phyloP scores from a whole-genome alignment of 257 asterid species.

The Gentiana dahurica region DNA sequence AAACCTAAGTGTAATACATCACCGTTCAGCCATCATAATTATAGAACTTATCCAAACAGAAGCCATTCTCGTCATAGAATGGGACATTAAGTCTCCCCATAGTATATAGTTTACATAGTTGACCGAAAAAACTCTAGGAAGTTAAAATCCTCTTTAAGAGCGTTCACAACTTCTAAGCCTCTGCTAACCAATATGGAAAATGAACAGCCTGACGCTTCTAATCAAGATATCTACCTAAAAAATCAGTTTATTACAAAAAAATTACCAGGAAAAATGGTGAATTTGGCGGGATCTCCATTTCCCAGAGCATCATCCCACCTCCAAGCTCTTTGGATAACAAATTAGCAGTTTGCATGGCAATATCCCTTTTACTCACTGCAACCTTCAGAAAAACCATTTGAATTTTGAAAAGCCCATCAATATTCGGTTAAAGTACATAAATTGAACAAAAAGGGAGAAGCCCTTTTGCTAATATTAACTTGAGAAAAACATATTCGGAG shows the following conservation, averaged over 20 bases:
- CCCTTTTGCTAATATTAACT: background rate
- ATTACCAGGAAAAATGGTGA: slow-evolving; percentile 31
- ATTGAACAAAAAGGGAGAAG: background rate
- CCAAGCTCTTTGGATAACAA: slow-evolving; percentile 34
- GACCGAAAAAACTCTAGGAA: no score
- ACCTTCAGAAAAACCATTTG: background rate
- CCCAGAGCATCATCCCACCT: slow-evolving; percentile 29
- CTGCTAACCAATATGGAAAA: no score
- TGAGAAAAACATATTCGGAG: background rate
- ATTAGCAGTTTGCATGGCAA: slow-evolving; percentile 28
- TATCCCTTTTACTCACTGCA: slow-evolving; percentile 17
- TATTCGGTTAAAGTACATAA: background rate
- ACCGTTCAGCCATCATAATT: no score
- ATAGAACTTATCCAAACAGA: no score
- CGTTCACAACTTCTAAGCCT: no score
- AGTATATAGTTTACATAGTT: no score
- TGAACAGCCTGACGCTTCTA: no score
- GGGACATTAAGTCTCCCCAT: no score
- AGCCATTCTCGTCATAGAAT: no score
- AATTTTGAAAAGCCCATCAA: slow-evolving; percentile 15
- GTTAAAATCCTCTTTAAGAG: no score
- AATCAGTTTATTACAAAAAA: background rate
- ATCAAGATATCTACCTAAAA: background rate
- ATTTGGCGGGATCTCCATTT: slow-evolving; percentile 19
- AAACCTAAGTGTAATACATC: background rate